These are phyloP conservation scores for Penicillium sp. DNA, from an alignment of 2,329 filamentous ascomycete species.

Conservation along the genomic window DNA sequence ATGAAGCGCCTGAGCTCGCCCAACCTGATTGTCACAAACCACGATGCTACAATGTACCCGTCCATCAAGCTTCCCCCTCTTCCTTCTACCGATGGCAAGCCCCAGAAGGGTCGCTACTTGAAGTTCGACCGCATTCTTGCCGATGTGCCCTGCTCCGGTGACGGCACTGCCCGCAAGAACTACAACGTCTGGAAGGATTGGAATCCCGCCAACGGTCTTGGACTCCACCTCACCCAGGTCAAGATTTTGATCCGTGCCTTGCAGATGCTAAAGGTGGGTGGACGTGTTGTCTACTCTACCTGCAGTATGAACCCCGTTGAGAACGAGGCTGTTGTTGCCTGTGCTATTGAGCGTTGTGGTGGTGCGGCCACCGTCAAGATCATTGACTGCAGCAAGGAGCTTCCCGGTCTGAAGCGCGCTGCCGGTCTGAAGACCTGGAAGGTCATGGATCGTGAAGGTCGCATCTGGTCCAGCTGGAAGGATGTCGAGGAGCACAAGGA, in stretches of 20 bases:
- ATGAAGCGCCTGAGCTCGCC: conserved; percentile 96
- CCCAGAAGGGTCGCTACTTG: conserved; percentile 67
- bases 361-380: conserved; percentile 79
- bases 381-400: conserved; percentile 75
- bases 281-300: conserved; percentile 93
- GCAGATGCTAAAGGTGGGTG: conserved; percentile 94
- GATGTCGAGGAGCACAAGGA: conserved; percentile 72
- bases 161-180: conserved; percentile 93
- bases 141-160: conserved; percentile 94
- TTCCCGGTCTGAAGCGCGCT: conserved; percentile 74
- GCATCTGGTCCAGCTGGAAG: conserved; percentile 77
- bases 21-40: conserved; percentile 95
- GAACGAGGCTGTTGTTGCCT: conserved; percentile 88
- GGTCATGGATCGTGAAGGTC: conserved; percentile 82
- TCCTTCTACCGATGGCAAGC: conserved; percentile 53
- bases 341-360: conserved; percentile 86
- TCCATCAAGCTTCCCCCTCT: conserved; percentile 78
- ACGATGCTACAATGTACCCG: conserved; percentile 94
- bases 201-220: conserved; percentile 82
- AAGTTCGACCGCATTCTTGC: conserved; percentile 97
- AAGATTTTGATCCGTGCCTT: conserved; percentile 88
- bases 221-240: conserved; percentile 81
- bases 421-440: conserved; percentile 81
- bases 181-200: conserved; percentile 92
- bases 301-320: conserved; percentile 99